phyloP scores from a whole-genome alignment of 2,329 filamentous ascomycete genomes.

The Ceratocystis lukuohia region DNA sequence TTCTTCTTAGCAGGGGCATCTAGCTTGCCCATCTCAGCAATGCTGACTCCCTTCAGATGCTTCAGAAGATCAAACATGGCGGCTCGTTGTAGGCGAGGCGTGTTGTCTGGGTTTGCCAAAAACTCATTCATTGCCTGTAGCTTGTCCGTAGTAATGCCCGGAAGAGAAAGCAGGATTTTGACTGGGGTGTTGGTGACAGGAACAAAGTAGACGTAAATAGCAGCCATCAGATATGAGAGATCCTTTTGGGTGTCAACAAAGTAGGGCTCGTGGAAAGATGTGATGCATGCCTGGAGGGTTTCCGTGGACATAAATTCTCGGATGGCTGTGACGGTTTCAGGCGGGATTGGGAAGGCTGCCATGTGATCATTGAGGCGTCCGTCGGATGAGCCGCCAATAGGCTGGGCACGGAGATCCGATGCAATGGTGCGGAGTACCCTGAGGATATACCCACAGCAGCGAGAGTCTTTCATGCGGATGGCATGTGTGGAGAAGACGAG shows the following conservation, averaged over 20 bases:
- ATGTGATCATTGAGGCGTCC: conserved; percentile 28
- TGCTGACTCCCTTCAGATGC: conserved; percentile 76
- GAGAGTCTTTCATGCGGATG: conserved; percentile 76
- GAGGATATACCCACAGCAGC: conserved; percentile 75
- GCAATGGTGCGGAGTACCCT: conserved; percentile 77
- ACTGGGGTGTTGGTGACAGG: conserved; percentile 56
- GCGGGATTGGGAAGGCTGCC: conserved; percentile 31
- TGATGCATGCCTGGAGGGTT: conserved; percentile 79
- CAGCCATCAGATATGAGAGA: conserved; percentile 72
- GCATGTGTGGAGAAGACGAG: conserved; percentile 85
- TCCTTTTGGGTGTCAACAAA: conserved; percentile 96
- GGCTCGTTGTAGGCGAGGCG: conserved; percentile 64
- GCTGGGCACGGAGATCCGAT: conserved; percentile 48
- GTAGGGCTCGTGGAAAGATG: conserved; percentile 84
- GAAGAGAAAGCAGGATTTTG: conserved; percentile 63
- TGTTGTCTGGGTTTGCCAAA: conserved; percentile 43
- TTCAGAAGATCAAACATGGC: conserved; percentile 75
- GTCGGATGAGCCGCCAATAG: neutral
- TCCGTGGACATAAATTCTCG: conserved; percentile 82
- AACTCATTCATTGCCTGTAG: conserved; percentile 52
- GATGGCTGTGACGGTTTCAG: conserved; percentile 50
- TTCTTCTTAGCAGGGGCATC: conserved; percentile 39
- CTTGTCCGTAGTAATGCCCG: conserved; percentile 56
- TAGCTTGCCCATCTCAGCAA: conserved; percentile 86
- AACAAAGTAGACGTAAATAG: conserved; percentile 67